Evolutionary conservation across 805 yeast genomes (phyloP).

Genomic region (Kodamaea lidongshanica): DNA sequence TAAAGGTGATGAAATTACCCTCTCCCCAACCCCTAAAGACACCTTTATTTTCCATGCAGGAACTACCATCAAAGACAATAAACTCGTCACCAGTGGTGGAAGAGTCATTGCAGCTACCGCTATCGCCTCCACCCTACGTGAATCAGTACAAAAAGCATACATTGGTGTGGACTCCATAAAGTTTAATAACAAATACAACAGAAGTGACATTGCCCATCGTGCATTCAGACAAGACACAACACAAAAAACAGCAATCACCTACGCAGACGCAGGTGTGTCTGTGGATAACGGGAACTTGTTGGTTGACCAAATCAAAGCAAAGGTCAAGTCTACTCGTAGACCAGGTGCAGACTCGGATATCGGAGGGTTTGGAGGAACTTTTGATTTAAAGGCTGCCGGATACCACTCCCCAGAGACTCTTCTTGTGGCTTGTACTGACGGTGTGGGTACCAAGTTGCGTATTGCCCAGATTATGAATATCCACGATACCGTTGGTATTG

Average conservation of each 20-base stretch:
- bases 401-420: conserved; percentile 73
- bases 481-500: conserved; percentile 98
- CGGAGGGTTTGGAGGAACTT: conserved; percentile 98
- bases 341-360: conserved; percentile 96
- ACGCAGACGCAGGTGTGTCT: conserved; percentile 94
- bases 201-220: conserved; percentile 93
- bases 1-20: conserved; percentile 79
- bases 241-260: conserved; percentile 52
- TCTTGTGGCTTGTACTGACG: conserved; percentile 96
- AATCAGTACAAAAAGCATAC: conserved; percentile 83
- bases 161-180: conserved; percentile 71
- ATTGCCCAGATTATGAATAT: conserved; percentile 85
- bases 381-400: conserved; percentile 85
- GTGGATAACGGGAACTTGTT: conserved; percentile 91
- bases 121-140: conserved; percentile 63
- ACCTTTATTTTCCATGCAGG: conserved; percentile 95
- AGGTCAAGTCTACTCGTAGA: conserved; percentile 88
- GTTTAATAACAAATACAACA: conserved; percentile 71
- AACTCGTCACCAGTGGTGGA: conserved; percentile 84
- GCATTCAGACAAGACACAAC: conserved; percentile 61
- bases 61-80: conserved; percentile 54
- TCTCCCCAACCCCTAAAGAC: conserved; percentile 46
- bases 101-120: conserved; percentile 96
- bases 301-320: conserved; percentile 83
- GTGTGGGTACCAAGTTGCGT: conserved; percentile 95